phyloP scores from a whole-genome alignment of 192 early-diverging fungal species.

The Coemansia sp. region DNA sequence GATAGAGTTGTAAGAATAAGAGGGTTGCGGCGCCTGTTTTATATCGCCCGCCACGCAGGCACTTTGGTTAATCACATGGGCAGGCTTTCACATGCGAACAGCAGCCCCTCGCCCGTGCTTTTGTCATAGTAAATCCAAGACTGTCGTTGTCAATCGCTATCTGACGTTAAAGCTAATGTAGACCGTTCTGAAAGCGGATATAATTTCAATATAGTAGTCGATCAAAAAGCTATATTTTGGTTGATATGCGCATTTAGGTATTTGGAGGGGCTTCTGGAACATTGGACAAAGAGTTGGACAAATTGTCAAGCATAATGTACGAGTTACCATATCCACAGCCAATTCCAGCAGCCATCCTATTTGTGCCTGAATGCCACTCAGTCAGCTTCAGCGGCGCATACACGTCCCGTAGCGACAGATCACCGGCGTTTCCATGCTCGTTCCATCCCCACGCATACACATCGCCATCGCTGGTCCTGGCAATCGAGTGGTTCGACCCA shows the following conservation, averaged over 20 bases:
- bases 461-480: constrained; percentile 42
- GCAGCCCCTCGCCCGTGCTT: no score
- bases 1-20: background rate
- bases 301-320: constrained; percentile 1
- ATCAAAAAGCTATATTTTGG: no score
- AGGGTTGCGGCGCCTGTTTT: background rate
- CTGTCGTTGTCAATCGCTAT: no score
- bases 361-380: background rate
- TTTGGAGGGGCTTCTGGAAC: no score
- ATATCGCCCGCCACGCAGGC: background rate
- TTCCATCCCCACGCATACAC: constrained; percentile 89
- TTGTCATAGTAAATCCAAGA: no score
- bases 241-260: no score
- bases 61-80: background rate
- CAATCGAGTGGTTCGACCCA: constrained; percentile 77
- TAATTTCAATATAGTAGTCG: no score
- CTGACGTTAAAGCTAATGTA: no score
- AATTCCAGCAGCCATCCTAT: constrained; percentile 4
- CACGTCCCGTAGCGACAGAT: constrained; percentile 45
- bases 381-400: constrained; percentile 10
- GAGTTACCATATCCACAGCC: constrained; percentile 49
- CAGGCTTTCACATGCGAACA: background rate
- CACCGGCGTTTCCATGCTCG: constrained; percentile 88
- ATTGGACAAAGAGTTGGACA: no score
- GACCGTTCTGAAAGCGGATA: no score